Percentiles rank a stretch among this genome's conserved stretches.
Conservation (phyloP, 2,329 filamentous ascomycete genomes). For the Fusarium staphyleae region DNA sequence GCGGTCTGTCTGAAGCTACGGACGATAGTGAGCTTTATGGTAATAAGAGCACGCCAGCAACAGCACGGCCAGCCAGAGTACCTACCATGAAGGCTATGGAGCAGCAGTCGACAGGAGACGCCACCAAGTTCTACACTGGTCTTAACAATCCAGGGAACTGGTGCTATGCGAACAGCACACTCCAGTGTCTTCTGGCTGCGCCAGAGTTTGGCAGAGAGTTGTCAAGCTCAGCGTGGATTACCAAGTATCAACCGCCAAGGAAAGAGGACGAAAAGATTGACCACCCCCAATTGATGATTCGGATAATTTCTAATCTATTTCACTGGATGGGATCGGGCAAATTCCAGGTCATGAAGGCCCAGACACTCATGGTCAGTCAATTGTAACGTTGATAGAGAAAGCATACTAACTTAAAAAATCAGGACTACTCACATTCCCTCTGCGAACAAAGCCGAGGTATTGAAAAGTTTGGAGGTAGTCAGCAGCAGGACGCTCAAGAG, state of each 20-base stretch:
- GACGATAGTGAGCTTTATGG: conserved; percentile 47
- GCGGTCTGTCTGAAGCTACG: conserved; percentile 65
- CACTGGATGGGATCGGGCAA: conserved; percentile 62
- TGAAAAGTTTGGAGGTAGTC: conserved; percentile 69
- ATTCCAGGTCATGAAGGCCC: conserved; percentile 59
- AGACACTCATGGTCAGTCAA: conserved; percentile 63
- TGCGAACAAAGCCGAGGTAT: conserved; percentile 42
- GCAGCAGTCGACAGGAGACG: conserved; percentile 55
- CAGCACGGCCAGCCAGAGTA: conserved; percentile 48
- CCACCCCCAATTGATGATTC: conserved; percentile 65
- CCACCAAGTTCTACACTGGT: conserved; percentile 58
- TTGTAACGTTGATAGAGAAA: conserved; percentile 16
- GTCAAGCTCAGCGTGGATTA: conserved; percentile 64
- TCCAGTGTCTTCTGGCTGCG: conserved; percentile 84
- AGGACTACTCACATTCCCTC: conserved; percentile 62
- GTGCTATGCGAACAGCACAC: conserved; percentile 91
- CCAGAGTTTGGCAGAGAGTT: conserved; percentile 70
- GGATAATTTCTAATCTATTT: conserved; percentile 65
- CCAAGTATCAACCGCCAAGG: conserved; percentile 71
- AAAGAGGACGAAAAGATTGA: conserved; percentile 64
- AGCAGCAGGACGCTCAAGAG: conserved; percentile 92
- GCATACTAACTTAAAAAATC: conserved; percentile 26
- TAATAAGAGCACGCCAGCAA: conserved; percentile 50
- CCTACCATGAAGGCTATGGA: conserved; percentile 48
- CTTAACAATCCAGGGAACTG: conserved; percentile 82